Evolutionary conservation across 805 yeast species (phyloP), one percentile per base, ranked within the genome.

Genomic region (Starmerella ratchasimensis): DNA sequence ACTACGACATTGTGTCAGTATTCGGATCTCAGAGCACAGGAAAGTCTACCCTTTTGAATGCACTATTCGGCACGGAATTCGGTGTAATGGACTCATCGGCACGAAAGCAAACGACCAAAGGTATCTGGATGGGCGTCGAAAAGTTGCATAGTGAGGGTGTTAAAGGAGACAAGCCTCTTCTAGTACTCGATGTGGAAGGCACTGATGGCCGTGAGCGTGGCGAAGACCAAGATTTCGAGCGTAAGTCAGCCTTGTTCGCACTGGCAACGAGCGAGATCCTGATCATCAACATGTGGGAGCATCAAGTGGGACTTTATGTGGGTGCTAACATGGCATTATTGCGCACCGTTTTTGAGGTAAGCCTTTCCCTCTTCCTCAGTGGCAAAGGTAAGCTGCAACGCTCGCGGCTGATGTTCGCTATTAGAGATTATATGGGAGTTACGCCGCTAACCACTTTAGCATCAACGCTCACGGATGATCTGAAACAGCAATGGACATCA

Each of bases 11-110:
- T 15, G 81, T 90, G 3, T 77, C 97, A 0, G 98, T 90, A 27
- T 90, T 90, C 64, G 98, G 98, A 4, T 83, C 95, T 1, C 98
- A 90, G 56, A 79, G 93, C 3, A 84, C 96, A 4, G 98, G 98
- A 37, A 90, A 90, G 59, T 83, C 95, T 2, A 90, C 98, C 1
- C 66, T 90, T 41, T 67, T 90, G 51, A 90, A 90, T 60, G 72
- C 74, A 31, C 60, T 90, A 40, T 90, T 90, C 62, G 79, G 79
- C 45, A 90, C 97, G 8, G 60, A 68, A 30, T 90, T 90, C 55
- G 94, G 81, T 50, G 94, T 88, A 17, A 90, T 90, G 98, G 80
- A 82, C 59, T 95, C 83, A 44, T 58, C 67, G 13, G 30, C 39
- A 17, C 72, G 97, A 50, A 86, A 80, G 50, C 98, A 88, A 56